These are phyloP conservation scores for Vaccinium myrtillus DNA, from an alignment of 148 eudicot genomes.

Conservation along the genomic window DNA sequence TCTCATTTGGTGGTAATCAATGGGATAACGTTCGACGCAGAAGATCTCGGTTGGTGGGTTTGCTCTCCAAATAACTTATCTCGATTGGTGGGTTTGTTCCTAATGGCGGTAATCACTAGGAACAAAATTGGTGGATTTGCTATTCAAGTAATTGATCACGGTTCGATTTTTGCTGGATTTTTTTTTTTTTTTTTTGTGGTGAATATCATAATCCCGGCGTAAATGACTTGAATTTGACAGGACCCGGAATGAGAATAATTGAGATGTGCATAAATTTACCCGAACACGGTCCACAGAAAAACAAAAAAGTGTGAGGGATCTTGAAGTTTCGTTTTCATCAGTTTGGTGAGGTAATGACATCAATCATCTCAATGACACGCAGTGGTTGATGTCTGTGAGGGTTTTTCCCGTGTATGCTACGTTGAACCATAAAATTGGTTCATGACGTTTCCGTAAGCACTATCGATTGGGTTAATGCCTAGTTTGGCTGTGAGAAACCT, in stretches of 20 bases:
- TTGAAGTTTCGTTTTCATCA: background rate
- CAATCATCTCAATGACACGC: background rate
- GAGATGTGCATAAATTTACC: too few relatives aligned
- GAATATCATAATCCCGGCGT: too few relatives aligned
- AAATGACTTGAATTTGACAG: too few relatives aligned
- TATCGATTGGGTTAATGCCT: background rate
- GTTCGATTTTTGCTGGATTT: too few relatives aligned
- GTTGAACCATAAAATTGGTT: background rate
- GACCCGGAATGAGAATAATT: too few relatives aligned
- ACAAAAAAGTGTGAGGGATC: background rate
- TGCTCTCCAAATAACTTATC: too few relatives aligned
- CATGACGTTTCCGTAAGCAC: background rate
- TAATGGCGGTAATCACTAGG: too few relatives aligned
- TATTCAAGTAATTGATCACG: too few relatives aligned
- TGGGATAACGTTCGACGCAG: background rate
- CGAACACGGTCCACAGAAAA: too few relatives aligned
- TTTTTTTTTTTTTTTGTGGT: too few relatives aligned
- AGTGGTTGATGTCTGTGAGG: background rate
- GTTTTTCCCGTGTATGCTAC: background rate
- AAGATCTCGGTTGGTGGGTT: too few relatives aligned
- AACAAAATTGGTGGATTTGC: background rate
- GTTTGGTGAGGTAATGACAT: background rate
- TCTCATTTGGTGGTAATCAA: background rate
- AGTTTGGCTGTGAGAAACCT: background rate
- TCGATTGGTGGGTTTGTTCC: too few relatives aligned